phyloP scores from a whole-genome alignment of 2,329 filamentous ascomycete species.

The Colletotrichum sp. region DNA sequence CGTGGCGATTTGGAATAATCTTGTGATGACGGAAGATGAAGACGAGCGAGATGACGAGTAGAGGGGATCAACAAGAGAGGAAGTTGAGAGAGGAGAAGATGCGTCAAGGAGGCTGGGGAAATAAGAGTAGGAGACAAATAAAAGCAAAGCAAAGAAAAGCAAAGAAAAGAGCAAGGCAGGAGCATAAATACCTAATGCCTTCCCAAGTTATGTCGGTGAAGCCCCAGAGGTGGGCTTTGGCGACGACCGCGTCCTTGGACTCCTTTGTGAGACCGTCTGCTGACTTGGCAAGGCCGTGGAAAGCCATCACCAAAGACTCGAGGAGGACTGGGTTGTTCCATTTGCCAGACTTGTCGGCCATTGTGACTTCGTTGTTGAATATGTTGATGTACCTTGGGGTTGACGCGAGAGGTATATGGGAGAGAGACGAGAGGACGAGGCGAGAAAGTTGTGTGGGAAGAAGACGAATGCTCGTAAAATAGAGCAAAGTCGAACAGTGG shows the following conservation, averaged over 20 bases:
- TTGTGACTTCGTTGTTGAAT: not conserved
- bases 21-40: not conserved
- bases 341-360: conserved; percentile 14
- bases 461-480: not conserved
- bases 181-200: conserved; percentile 42
- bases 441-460: not conserved
- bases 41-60: not conserved
- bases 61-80: no score
- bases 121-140: not conserved
- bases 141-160: no score
- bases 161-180: not conserved
- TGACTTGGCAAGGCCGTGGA: conserved; percentile 33
- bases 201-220: conserved; percentile 45
- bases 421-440: not conserved
- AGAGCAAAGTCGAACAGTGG: conserved; percentile 27
- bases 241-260: conserved; percentile 34
- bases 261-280: conserved; percentile 29
- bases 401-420: not conserved
- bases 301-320: conserved; percentile 33
- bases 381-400: not conserved
- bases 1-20: not conserved
- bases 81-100: not conserved
- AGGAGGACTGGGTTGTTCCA: conserved; percentile 41
- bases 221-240: conserved; percentile 35
- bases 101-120: not conserved